Evolutionary conservation across 768 basidiomycete species (phyloP), one percentile per base, ranked within the genome.

Genomic region (Cubamyces sp.): DNA sequence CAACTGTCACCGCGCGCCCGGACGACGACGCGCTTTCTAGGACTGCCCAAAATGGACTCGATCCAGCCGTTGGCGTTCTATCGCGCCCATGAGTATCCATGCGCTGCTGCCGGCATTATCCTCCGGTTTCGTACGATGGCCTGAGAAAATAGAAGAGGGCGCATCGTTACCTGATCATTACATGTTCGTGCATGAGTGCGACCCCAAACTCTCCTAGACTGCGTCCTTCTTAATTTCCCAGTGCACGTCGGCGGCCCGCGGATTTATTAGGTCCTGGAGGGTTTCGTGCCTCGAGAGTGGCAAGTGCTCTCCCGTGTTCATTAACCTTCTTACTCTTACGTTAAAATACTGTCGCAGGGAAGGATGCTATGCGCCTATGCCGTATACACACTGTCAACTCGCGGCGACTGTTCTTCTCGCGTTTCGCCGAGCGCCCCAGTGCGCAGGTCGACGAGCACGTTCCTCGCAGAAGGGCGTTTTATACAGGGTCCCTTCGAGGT

Each of bases 371-470:
- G 41, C 40, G 48, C 25, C 40, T 21, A 43, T 51, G 49, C 57
- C 57, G 57, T 45, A 39, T 21, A 21, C 48, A 34, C 43, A 23
- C 43, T 43, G 57, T 47, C 19, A 50, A 37, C 40, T 50, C 40
- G 34, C 49, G 49, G 57, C 57, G 42, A 23, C 39, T 3, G 41
- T n/a, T 14, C n/a, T 16, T 15, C 25, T 57, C 56, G 46, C 56
- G 21, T 30, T 58, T 51, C 40, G n/a, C 57, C 49, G 57, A 59
- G 19, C 57, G 51, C 57, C 19, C 49, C n/a, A n/a, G n/a, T 37
- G 26, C 57, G 23, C 26, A 30, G 25, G 57, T 58, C 40, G 34
- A 51, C 45, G 16, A 21, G 41, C 57, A 59, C 57, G 57, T 58
- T 59, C 57, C 21, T 42, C 21, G 34, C 21, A 30, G 50, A 43